Base-by-base conservation (phyloP, 2,329 filamentous ascomycete genomes). In the Aspergillus luchuensis region DNA sequence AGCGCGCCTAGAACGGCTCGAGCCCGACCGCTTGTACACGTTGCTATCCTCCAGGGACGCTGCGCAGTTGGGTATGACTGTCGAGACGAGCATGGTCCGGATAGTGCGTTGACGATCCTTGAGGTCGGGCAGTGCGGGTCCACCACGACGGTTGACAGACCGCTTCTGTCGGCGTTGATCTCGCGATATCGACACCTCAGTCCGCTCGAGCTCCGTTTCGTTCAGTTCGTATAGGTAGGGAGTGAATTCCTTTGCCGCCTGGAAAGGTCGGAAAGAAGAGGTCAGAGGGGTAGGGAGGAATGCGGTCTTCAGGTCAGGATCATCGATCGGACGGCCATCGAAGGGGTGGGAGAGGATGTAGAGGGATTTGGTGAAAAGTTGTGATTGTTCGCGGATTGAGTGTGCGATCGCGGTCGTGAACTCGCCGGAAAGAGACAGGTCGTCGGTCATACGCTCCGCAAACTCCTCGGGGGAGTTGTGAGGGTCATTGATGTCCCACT, bases 401-500 rank as follows among this genome's bases (percentile, higher is more conserved):
- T 99, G 95, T 11, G 95, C 95, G 74, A 99, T 98, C 7, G 95
- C 94, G 0, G 95, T 99, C 2, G 92, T 93, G 71, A 99, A 99
- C 76, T 99, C 95, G 65, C 95, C 95, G 0, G 91, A 92, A 17
- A 99, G 84, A 4, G 93, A 93, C 25, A 99, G 84, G 71, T 99
- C 95, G 61, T 88, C 87, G 0, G 93, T 88, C 91, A 98, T 96
- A 73, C 89, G 89, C 63, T 86, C 82, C 25, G 95, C 95, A 75
- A 99, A 99, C 60, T 96, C 92, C 78, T 99, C 95, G 2, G 95
- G 92, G 0, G 91, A 96, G 75, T 99, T 99, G 57, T 89, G 81
- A 0, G 93, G 90, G 74, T 97, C 96, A 78, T 98, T 98, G 74
- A 98, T 92, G 69, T 99, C 95, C 95, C 95, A 99, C 77, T 99